Base-by-base conservation (phyloP, 2,329 filamentous ascomycete species). In the Neonectria neomacrospora region DNA sequence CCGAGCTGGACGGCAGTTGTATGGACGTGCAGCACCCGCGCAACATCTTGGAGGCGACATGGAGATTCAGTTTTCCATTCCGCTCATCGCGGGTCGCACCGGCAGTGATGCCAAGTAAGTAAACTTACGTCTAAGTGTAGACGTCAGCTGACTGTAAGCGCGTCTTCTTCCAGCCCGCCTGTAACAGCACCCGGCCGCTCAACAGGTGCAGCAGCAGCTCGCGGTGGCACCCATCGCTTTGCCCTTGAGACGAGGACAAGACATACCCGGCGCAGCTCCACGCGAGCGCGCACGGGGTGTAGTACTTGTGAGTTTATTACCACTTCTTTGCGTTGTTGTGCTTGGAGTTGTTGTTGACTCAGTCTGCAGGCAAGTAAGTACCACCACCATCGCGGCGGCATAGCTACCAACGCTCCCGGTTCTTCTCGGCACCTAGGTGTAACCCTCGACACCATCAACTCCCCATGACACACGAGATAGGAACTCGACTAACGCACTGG, bases 61-160 rank as follows among this genome's bases (percentile, higher is more conserved):
- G 78, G 78, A 80, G 72, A 77, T 80, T 55, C 78, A 80, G 52
- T 80, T 80, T 67, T 75, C 75, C n/a, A 62, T 79, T 37, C 71
- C 76, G 16, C 64, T 78, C 14, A 71, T 68, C 42, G 26, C 52
- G 47, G 61, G 60, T 47, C 68, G 66, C 50, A 67, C 60, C 32
- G 71, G 63, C 47, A 68, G 44, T 54, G 62, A 58, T 50, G 53
- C 67, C 54, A 64, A 59, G 76, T 78, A 64, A 74, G 75, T 69
- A n/a, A 12, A 14, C 10, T 28, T 14, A 16, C 47, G 18, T 48
- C 11, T 22, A 32, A 20, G 4, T 10, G 2, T 32, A 26, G 12
- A 56, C 23, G 11, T 16, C 28, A 53, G 54, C 59, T 71, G 65
- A 68, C 54, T 37, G 20, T 56, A 54, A 65, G 20, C 62, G 37